phyloP scores from a whole-genome alignment of 768 basidiomycete species.

The Postia placenta region DNA sequence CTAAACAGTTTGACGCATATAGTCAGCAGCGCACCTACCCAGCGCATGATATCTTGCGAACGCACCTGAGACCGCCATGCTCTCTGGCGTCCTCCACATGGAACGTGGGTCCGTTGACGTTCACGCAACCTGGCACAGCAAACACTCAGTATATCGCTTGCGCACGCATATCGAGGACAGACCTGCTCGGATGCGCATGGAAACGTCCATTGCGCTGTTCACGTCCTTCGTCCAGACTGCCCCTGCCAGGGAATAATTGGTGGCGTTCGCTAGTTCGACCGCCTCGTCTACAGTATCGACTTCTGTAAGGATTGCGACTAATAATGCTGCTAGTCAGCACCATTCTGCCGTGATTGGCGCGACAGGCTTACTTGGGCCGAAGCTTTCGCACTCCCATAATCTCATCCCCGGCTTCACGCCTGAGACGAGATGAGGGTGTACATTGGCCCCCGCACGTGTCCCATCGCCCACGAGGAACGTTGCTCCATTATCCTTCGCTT shows the following conservation, averaged over 20 bases:
- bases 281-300: conserved; percentile 51
- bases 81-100: conserved; percentile 35
- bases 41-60: conserved; percentile 4
- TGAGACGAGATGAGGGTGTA: conserved; percentile 49
- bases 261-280: conserved; percentile 47
- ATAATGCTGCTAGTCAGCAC: no score
- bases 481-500: conserved; percentile 41
- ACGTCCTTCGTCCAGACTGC: conserved; percentile 48
- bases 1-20: no score
- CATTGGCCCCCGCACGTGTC: conserved; percentile 30
- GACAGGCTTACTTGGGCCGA: conserved; percentile 43
- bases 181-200: conserved; percentile 44
- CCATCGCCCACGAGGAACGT: conserved; percentile 40
- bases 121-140: conserved; percentile 36
- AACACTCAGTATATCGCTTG: conserved; percentile 1
- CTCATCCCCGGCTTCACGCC: conserved; percentile 44
- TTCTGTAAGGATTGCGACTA: conserved; percentile 39
- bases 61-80: conserved; percentile 46
- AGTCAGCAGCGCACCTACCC: no score
- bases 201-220: conserved; percentile 37
- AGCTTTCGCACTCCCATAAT: conserved; percentile 54
- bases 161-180: no score
- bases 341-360: no score
- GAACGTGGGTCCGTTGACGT: conserved; percentile 51
- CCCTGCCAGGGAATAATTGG: conserved; percentile 46